phyloP scores from a whole-genome alignment of 1,139 yeast species.

The Kodamaea arcana region DNA sequence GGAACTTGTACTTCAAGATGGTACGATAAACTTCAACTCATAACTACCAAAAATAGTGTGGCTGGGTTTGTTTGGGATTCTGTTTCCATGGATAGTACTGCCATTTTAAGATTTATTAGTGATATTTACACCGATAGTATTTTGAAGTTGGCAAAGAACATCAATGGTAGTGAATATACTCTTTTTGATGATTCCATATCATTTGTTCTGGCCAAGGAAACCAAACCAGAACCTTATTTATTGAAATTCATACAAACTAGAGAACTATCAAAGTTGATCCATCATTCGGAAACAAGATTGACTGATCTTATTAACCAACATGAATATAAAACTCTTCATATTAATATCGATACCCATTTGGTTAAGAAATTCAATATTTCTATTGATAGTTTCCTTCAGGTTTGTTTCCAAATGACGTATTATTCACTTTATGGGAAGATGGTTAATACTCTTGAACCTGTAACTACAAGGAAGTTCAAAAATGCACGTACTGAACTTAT shows the following conservation, averaged over 20 bases:
- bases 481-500: constrained; percentile 68
- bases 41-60: constrained; percentile 64
- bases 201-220: constrained; percentile 25
- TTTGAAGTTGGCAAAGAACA: constrained; percentile 64
- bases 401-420: constrained; percentile 65
- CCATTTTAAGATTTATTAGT: constrained; percentile 66
- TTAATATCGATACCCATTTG: constrained; percentile 43
- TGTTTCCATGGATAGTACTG: constrained; percentile 75
- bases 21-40: constrained; percentile 72
- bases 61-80: constrained; percentile 78
- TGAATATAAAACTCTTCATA: constrained; percentile 45
- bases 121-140: constrained; percentile 75
- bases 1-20: constrained; percentile 78
- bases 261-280: constrained; percentile 46
- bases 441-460: constrained; percentile 67
- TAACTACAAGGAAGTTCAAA: constrained; percentile 63
- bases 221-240: constrained; percentile 41
- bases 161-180: constrained; percentile 68
- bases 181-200: constrained; percentile 46
- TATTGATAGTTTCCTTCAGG: constrained; percentile 64
- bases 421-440: constrained; percentile 70
- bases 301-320: constrained; percentile 75
- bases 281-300: constrained; percentile 68
- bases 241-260: constrained; percentile 50
- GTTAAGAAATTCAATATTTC: constrained; percentile 51